These are phyloP conservation scores for Lentinula guzmanii DNA, from an alignment of 768 basidiomycete species.

Conservation along the genomic window DNA sequence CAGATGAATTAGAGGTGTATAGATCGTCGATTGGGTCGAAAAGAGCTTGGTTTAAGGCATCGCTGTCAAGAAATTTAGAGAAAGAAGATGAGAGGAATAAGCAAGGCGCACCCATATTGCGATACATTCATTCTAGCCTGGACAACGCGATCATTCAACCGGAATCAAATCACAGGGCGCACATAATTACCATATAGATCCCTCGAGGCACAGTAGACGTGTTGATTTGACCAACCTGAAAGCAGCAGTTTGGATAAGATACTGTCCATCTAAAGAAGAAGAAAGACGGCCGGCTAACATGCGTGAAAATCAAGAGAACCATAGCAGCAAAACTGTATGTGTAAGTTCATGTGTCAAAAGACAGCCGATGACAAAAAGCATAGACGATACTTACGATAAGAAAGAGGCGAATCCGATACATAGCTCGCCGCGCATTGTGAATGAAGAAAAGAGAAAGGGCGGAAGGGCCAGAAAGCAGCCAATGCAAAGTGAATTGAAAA, in stretches of 20 bases:
- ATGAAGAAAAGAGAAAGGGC: constrained; percentile 14
- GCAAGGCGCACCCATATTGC: constrained; percentile 53
- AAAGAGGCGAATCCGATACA: constrained; percentile 69
- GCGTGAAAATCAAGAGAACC: constrained; percentile 73
- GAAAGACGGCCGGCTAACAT: constrained; percentile 32
- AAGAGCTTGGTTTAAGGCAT: constrained; percentile 42
- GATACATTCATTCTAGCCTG: constrained; percentile 70
- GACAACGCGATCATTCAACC: constrained; percentile 2
- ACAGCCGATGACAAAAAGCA: constrained; percentile 10
- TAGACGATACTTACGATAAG: constrained; percentile 50
- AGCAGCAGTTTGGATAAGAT: constrained; percentile 15
- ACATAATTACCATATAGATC: constrained; percentile 60
- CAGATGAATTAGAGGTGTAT: constrained; percentile 60
- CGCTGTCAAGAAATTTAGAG: constrained; percentile 25
- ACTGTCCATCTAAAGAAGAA: not conserved
- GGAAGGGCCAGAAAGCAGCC: constrained; percentile 8
- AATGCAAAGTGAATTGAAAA: not conserved
- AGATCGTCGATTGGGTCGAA: constrained; percentile 56
- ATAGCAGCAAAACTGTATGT: constrained; percentile 36
- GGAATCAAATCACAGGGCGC: not conserved
- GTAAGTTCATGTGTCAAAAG: constrained; percentile 15
- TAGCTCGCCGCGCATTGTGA: constrained; percentile 64
- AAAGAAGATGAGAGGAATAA: constrained; percentile 4
- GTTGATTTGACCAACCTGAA: constrained; percentile 78
- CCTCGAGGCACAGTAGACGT: constrained; percentile 65